A percentile compares a stretch with the other conserved stretches of the same genome.
Conservation (phyloP, 306 rosid species). For the Mimosa pudica region DNA sequence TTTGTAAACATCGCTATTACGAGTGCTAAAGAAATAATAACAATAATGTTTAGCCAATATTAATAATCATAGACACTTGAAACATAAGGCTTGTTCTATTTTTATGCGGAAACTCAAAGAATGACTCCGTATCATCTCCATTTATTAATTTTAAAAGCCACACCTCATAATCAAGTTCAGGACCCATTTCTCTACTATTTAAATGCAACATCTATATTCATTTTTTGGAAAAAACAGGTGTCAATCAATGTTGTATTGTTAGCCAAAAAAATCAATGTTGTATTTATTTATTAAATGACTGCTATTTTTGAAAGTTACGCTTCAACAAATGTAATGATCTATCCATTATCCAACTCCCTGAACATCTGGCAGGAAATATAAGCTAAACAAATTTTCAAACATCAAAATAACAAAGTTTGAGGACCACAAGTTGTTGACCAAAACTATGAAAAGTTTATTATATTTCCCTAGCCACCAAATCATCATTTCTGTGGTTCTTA, state of each 20-base stretch:
- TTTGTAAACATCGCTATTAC: background rate
- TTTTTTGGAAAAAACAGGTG: background rate
- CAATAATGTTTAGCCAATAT: background rate
- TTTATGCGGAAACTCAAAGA: background rate
- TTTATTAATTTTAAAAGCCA: background rate
- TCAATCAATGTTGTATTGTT: background rate
- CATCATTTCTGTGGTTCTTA: background rate
- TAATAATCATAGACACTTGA: background rate
- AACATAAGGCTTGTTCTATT: background rate
- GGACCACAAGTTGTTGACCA: slow-evolving; percentile 21
- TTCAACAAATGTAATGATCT: background rate
- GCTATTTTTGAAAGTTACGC: background rate
- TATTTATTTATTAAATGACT: background rate
- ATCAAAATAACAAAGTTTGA: background rate
- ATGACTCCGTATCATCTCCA: background rate
- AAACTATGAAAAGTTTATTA: background rate
- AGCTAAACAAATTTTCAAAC: slow-evolving; percentile 10
- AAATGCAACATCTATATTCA: background rate
- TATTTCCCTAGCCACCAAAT: background rate
- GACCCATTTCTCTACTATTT: background rate
- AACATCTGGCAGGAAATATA: background rate
- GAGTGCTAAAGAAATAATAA: background rate
- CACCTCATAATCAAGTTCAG: background rate
- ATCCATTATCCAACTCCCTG: background rate
- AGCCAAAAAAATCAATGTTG: background rate